Conservation (phyloP, 345 rosid species). For the Brassica napus region Da-Ae NC_063448.1:4191501-4192000, state of each 20-base stretch:
- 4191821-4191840: conserved; percentile 83
- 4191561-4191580: not conserved
- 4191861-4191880: conserved; percentile 67
- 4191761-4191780: conserved; percentile 56
- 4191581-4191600: not conserved
- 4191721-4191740: conserved; percentile 21
- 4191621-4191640: conserved; percentile 40
- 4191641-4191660: conserved; percentile 98
- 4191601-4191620: conserved; percentile 5
- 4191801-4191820: conserved; percentile 98
- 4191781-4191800: conserved; percentile 96
- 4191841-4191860: conserved; percentile 71
- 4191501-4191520: conserved; percentile 98
- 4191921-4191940: conserved; percentile 52
- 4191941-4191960: conserved; percentile 49
- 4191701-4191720: conserved; percentile 64
- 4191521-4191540: conserved; percentile 97
- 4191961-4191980: conserved; percentile 36
- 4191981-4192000: conserved; percentile 27
- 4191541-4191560: conserved; percentile 37
- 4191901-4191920: conserved; percentile 65
- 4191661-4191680: conserved; percentile 96
- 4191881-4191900: conserved; percentile 50
- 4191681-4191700: conserved; percentile 96
- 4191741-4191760: not conserved